Conservation (phyloP, 805 yeast genomes). For the Metschnikowia koreensis region DNA sequence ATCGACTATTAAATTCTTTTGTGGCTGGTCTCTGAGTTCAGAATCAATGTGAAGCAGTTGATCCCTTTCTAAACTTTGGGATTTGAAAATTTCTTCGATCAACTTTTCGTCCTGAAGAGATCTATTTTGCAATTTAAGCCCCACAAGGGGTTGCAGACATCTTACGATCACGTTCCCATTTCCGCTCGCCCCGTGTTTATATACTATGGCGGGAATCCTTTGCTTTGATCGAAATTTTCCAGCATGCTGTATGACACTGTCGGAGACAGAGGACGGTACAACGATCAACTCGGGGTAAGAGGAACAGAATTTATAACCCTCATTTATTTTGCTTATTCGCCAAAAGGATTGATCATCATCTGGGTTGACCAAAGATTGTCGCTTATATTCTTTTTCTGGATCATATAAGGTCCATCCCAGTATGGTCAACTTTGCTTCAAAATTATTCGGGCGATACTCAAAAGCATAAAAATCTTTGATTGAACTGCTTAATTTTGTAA, state of each 20-base stretch:
- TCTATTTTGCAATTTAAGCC: slow-evolving; percentile 73
- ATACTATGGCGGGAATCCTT: slow-evolving; percentile 79
- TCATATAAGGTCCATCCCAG: slow-evolving; percentile 76
- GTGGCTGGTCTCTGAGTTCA: slow-evolving; percentile 34
- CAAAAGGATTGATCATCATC: slow-evolving; percentile 41
- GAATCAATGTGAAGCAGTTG: slow-evolving; percentile 18
- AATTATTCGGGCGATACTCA: slow-evolving; percentile 69
- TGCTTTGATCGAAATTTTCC: slow-evolving; percentile 81
- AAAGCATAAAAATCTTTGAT: slow-evolving; percentile 66
- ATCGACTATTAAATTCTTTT: slow-evolving; percentile 73
- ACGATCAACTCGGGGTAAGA: slow-evolving; percentile 71
- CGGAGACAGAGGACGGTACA: slow-evolving; percentile 78
- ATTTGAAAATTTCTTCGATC: slow-evolving; percentile 66
- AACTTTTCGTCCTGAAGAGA: slow-evolving; percentile 90
- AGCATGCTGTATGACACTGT: slow-evolving; percentile 78
- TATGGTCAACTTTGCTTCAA: slow-evolving; percentile 50
- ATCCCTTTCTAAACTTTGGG: slow-evolving; percentile 43
- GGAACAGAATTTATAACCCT: slow-evolving; percentile 61
- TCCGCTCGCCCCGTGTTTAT: slow-evolving; percentile 54
- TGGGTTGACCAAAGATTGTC: slow-evolving; percentile 60
- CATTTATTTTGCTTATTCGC: slow-evolving; percentile 69
- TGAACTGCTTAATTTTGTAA: slow-evolving; percentile 46
- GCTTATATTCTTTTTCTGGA: slow-evolving; percentile 58
- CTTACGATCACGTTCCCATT: slow-evolving; percentile 80
- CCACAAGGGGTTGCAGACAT: slow-evolving; percentile 91